Evolutionary conservation across 805 yeast species (phyloP), one percentile per base, ranked within the genome.

Genomic region (Torulaspora gathmanii): DNA sequence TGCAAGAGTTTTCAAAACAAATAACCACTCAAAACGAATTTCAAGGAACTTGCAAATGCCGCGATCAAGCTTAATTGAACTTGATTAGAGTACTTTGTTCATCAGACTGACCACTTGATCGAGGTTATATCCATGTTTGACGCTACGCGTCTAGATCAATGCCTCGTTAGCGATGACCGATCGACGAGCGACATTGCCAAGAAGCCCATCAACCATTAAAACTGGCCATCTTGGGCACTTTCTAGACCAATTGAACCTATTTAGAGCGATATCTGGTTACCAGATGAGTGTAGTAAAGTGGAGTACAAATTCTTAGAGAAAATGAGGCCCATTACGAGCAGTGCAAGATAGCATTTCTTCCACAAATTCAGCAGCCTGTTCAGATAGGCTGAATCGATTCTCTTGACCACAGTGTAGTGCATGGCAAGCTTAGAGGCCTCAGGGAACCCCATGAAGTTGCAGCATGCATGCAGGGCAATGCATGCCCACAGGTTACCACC

Each of bases 381-480:
- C 20, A 40, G 46, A 10, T 28, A 25, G 10, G 29, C 16, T 6
- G 50, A 28, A 12, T 47, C 41, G 22, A 47, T 26, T 36, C 38
- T 37, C 25, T 43, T 37, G 11, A 53, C 48, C 5, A 51, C 45
- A 0, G 51, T 46, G 37, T 44, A 47, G 33, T 59, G 55, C 16
- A 40, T 44, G 5, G 33, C 42, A 3, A 60, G 37, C 25, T 45
- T 49, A 3, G 65, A 57, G 6, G 54, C 55, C n/a, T 50, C 51
- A 2, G 70, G 68, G 31, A 64, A 55, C n/a, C 68, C 68, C 55
- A 61, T 53, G 34, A 55, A 49, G 45, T 65, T 65, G 37, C 68
- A 63, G 10, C 58, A 48, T 1, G 55, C 33, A 31, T 65, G 70
- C n/a, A 58, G 28, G 3, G 51, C 16, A 13, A 64, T 51, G 34